Conservation (phyloP, 768 basidiomycete species). For the Trametes coccinea region DNA sequence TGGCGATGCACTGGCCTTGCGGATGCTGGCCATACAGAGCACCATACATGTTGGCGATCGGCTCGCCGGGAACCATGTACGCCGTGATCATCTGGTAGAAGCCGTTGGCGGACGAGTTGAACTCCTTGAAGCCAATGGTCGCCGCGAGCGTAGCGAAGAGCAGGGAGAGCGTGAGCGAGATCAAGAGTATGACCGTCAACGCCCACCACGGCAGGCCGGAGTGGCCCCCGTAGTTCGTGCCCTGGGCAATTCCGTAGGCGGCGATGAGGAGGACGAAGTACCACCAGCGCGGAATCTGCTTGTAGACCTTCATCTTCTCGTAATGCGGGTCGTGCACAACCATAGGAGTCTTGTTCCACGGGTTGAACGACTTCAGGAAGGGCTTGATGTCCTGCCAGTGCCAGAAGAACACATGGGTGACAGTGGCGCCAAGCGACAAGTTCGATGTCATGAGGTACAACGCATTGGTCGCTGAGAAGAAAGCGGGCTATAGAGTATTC, state of each 20-base stretch:
- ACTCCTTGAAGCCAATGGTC: conserved; percentile 32
- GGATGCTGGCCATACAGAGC: conserved; percentile 41
- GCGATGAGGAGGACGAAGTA: conserved; percentile 44
- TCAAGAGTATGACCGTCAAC: conserved; percentile 50
- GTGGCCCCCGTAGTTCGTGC: conserved; percentile 46
- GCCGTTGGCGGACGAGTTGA: conserved; percentile 31
- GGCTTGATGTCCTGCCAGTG: conserved; percentile 39
- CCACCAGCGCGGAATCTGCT: conserved; percentile 54
- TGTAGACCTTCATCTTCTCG: conserved; percentile 52
- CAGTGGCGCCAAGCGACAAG: conserved; percentile 35
- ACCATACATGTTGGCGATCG: conserved; percentile 41
- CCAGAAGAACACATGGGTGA: conserved; percentile 39
- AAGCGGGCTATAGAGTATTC: conserved; percentile 29
- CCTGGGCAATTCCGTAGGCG: conserved; percentile 53
- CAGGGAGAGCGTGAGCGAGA: conserved; percentile 52
- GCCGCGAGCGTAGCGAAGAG: conserved; percentile 56
- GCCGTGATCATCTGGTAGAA: conserved; percentile 33
- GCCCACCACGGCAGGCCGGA: conserved; percentile 59
- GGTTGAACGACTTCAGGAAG: conserved; percentile 36
- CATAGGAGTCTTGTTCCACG: conserved; percentile 33
- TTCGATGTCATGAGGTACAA: conserved; percentile 38
- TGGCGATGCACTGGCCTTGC: conserved; percentile 45
- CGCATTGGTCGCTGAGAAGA: conserved; percentile 39
- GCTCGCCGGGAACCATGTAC: conserved; percentile 33
- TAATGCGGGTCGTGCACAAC: conserved; percentile 48